Evolutionary conservation across 108 stramenopile genomes (phyloP).

Genomic region (Fragilaria crotonensis): DNA sequence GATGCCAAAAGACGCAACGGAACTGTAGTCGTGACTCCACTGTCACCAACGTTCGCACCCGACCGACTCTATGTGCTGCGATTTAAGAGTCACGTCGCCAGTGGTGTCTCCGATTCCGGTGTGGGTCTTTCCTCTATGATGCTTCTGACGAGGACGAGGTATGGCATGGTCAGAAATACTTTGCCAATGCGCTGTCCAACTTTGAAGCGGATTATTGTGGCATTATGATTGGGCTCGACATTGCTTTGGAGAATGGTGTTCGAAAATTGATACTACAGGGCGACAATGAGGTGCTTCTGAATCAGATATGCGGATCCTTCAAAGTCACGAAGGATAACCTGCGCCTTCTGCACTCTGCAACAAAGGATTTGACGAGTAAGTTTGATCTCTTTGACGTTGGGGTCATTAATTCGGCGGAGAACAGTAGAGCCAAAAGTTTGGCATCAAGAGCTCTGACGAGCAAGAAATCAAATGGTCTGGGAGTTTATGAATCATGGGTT

Average conservation of each 20-base stretch:
- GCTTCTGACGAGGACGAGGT: conserved; percentile 16
- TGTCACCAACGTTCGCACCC: conserved; percentile 7
- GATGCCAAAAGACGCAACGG: neutral
- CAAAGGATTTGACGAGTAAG: neutral
- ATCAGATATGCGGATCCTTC: conserved; percentile 52
- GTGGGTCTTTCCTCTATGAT: conserved; percentile 32
- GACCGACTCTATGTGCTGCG: conserved; percentile 37
- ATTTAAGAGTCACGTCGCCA: conserved; percentile 64
- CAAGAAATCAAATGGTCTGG: neutral
- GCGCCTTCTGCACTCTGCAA: conserved; percentile 26
- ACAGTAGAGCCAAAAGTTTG: neutral
- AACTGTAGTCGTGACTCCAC: neutral
- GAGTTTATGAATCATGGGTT: neutral
- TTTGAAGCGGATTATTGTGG: conserved; percentile 72
- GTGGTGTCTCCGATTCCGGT: neutral
- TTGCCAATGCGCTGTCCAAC: conserved; percentile 44
- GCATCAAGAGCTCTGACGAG: neutral
- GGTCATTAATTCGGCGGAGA: neutral
- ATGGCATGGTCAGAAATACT: conserved; percentile 45
- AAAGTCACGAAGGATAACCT: conserved; percentile 41
- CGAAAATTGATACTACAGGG: conserved; percentile 51
- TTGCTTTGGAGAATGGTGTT: conserved; percentile 56
- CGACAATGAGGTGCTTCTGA: conserved; percentile 59
- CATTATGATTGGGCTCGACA: conserved; percentile 48
- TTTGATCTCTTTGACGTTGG: neutral